Evolutionary conservation across 1,284 basidiomycete species (phyloP).

Genomic region (Polyporus tsugae): DNA sequence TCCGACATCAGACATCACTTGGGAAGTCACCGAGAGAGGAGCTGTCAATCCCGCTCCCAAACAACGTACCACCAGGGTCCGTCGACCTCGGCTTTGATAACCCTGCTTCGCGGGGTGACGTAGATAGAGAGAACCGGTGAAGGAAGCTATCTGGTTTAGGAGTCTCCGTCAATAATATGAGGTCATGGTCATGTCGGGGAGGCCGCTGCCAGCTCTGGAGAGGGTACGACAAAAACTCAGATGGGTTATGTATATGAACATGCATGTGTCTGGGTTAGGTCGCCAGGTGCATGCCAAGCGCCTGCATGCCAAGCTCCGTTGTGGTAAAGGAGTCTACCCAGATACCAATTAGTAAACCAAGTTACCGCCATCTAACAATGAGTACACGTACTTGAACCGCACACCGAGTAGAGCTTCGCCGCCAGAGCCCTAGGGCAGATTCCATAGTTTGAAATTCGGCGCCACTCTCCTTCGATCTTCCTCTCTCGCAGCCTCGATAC

Average conservation of each 20-base stretch:
- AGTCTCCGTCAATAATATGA: neutral
- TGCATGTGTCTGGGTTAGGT: neutral
- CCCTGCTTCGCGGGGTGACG: neutral
- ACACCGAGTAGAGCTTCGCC: neutral
- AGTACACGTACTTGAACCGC: neutral
- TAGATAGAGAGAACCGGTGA: neutral
- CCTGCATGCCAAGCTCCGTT: neutral
- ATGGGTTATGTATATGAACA: slow-evolving; percentile 1
- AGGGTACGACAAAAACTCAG: neutral
- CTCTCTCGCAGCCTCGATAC: neutral
- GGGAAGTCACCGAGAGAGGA: slow-evolving; percentile 3
- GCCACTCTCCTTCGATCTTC: neutral
- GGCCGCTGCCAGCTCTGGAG: neutral
- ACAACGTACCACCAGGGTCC: neutral
- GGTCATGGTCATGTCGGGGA: neutral
- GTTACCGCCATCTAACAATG: neutral
- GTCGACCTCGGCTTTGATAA: neutral
- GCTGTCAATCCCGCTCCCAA: slow-evolving; percentile 1
- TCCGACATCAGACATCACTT: neutral
- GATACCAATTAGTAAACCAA: neutral
- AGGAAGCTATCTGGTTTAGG: neutral
- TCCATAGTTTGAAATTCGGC: neutral
- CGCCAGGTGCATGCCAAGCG: neutral
- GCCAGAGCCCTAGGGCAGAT: neutral
- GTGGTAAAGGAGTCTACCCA: neutral